Evolutionary conservation across 768 basidiomycete genomes (phyloP), one percentile per base, ranked within the genome.

Genomic region (Collybiopsis luxurians): DNA sequence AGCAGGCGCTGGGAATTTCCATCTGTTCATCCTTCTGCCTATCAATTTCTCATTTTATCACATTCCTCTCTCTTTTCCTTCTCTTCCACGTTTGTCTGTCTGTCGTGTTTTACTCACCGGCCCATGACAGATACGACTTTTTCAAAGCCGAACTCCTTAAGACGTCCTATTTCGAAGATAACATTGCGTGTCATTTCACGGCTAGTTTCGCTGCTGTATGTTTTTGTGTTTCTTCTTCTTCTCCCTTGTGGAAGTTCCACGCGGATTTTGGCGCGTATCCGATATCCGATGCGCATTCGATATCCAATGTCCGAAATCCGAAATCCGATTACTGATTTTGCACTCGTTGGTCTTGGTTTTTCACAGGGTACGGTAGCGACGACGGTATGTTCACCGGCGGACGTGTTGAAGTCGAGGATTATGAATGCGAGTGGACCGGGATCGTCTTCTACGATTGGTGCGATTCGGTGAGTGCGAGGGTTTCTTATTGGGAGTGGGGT

Each of bases 401-500:
- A 94, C 66, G 92, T 94, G 31, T 73, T 93, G 43, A 92, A 92
- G 78, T 81, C 79, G 17, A 85, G 92, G 34, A 90, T 94, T 66
- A 94, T 94, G 92, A 92, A 89, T 63, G 90, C 92, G 0, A 87
- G 87, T 0, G 91, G 90, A 17, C 84, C 89, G 9, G 92, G 92
- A 24, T 39, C 26, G 23, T 28, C 40, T 39, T 54, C 19, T 15
- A 34, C 31, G 13, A 34, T 34, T 34, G 31, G 31, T 13, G 31
- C 31, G 13, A 34, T 34, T 34, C 31, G 31, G 31, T 34, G 13
- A 5, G 31, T 34, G 13, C 44, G 21, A 10, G 12, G 10, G 44
- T 10, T 46, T 46, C 23, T 46, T 46, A 13, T 46, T 46, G 44
- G 10, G 12, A 21, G 21, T 46, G 10, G 12, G 38, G 10, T 39